Evolutionary conservation across 1,284 basidiomycete species (phyloP).

Genomic region (Coniferiporia weirii): DNA sequence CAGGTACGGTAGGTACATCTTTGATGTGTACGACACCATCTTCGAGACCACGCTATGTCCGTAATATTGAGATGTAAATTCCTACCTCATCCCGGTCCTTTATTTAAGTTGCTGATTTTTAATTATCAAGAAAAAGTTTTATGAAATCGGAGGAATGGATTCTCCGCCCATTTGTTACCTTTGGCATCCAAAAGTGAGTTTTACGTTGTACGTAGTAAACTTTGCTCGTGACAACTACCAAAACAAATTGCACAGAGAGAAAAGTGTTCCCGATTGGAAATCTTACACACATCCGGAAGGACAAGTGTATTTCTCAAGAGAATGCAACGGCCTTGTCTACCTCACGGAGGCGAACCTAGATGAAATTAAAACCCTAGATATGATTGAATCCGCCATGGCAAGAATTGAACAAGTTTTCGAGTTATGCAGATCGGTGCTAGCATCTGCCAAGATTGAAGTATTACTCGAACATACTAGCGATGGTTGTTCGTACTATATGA

Average conservation of each 20-base stretch:
- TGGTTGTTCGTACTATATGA: slow-evolving; percentile 10
- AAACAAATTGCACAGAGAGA: background rate
- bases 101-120: background rate
- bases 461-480: slow-evolving; percentile 1
- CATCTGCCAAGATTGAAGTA: slow-evolving; percentile 1
- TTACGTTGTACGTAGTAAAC: background rate
- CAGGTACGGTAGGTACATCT: background rate
- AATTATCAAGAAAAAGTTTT: background rate
- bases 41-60: background rate
- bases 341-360: slow-evolving; percentile 2
- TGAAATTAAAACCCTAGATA: background rate
- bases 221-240: background rate
- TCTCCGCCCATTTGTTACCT: background rate
- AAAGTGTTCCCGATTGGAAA: background rate
- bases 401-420: background rate
- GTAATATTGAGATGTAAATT: background rate
- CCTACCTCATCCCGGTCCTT: background rate
- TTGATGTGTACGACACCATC: background rate
- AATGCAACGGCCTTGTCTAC: background rate
- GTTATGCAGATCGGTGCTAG: background rate
- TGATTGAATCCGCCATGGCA: background rate
- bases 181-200: background rate
- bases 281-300: slow-evolving; percentile 9
- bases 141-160: background rate
- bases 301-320: slow-evolving; percentile 2